Conservation (phyloP, 2,329 filamentous ascomycete genomes). For the Hymenotorrendiella dingleyae region DNA sequence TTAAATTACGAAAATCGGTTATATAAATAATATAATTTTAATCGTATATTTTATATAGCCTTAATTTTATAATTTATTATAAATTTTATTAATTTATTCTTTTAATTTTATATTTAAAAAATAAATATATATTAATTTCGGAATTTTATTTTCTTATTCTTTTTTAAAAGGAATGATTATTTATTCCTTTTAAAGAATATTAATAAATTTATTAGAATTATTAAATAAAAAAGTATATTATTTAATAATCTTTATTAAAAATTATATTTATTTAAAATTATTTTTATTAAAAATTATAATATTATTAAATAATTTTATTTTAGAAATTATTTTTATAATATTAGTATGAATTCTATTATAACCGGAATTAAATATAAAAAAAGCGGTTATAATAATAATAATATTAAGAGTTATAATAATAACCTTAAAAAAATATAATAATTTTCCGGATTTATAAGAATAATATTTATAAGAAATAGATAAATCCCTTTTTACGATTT, state of each 20-base stretch:
- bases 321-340: no score
- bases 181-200: not conserved
- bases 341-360: no score
- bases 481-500: no score
- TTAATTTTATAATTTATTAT: not conserved
- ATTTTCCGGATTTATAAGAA: no score
- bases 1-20: not conserved
- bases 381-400: no score
- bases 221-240: not conserved
- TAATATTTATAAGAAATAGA: no score
- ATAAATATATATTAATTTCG: not conserved
- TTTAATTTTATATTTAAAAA: not conserved
- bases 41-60: not conserved
- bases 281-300: not conserved
- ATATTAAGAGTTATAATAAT: no score
- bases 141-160: not conserved
- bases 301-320: no score
- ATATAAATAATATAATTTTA: not conserved
- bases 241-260: not conserved
- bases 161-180: not conserved
- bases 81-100: not conserved
- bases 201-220: slow-evolving; percentile 6
- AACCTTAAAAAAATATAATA: no score
- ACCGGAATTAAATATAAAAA: no score
- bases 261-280: not conserved